phyloP scores from a whole-genome alignment of 2,329 filamentous ascomycete genomes.

The Ophiostoma montium region DNA sequence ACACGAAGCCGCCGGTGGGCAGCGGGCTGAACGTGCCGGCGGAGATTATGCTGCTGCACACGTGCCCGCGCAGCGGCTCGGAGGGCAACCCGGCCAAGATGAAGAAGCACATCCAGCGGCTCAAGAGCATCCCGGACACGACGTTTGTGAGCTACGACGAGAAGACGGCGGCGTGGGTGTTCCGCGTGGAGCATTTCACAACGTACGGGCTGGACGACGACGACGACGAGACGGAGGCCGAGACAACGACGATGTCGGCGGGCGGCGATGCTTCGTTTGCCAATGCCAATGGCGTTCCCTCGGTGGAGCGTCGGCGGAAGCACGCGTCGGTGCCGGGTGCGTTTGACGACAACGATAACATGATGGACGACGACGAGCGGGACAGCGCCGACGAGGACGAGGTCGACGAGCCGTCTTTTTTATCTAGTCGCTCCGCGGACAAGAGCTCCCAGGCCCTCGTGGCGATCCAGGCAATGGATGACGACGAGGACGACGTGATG shows the following conservation, averaged over 20 bases:
- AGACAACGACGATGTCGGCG: slow-evolving; percentile 25
- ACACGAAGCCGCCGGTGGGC: slow-evolving; percentile 69
- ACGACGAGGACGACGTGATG: slow-evolving; percentile 55
- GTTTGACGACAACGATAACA: slow-evolving; percentile 56
- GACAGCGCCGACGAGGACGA: slow-evolving; percentile 43
- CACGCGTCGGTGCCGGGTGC: slow-evolving; percentile 55
- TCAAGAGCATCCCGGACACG: slow-evolving; percentile 68
- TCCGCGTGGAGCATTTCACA: slow-evolving; percentile 91
- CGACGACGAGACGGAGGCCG: slow-evolving; percentile 50
- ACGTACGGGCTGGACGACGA: slow-evolving; percentile 83
- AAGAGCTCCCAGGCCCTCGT: slow-evolving; percentile 46
- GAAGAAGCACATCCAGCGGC: slow-evolving; percentile 63
- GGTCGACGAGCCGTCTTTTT: slow-evolving; percentile 59
- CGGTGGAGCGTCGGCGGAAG: slow-evolving; percentile 25
- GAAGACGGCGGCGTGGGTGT: slow-evolving; percentile 75
- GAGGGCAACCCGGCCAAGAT: slow-evolving; percentile 31
- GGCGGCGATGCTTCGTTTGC: slow-evolving; percentile 14
- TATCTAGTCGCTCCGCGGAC: slow-evolving; percentile 82
- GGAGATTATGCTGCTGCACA: slow-evolving; percentile 76
- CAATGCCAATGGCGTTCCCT: slow-evolving; percentile 18
- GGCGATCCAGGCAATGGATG: slow-evolving; percentile 32
- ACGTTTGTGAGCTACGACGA: slow-evolving; percentile 68
- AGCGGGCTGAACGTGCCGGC: slow-evolving; percentile 88
- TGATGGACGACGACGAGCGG: slow-evolving; percentile 41
- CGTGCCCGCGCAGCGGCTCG: slow-evolving; percentile 65